Evolutionary conservation across 345 rosid species (phyloP).

Genomic region (Eucalyptus leucophloia): DNA sequence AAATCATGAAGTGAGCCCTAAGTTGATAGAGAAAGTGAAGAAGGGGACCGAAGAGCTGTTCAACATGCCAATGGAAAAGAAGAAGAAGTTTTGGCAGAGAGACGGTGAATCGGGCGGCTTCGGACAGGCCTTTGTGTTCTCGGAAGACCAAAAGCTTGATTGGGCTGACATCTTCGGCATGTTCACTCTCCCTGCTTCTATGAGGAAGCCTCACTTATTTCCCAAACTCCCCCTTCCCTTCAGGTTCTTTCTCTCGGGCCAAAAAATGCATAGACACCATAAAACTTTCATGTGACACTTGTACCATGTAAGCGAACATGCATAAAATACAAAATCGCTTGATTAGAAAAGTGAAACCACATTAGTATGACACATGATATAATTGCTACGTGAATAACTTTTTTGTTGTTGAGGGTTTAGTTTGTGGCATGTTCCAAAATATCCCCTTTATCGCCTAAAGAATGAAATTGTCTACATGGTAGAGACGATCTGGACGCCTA

Average conservation of each 20-base stretch:
- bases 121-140: background rate
- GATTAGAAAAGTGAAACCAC: background rate
- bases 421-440: background rate
- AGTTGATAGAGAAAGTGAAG: background rate
- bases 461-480: background rate
- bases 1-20: background rate
- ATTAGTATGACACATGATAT: background rate
- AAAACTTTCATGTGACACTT: too few species aligned
- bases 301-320: background rate
- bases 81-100: background rate
- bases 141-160: slow-evolving; percentile 2
- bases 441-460: background rate
- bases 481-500: slow-evolving; percentile 44
- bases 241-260: background rate
- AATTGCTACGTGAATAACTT: background rate
- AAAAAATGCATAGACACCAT: background rate
- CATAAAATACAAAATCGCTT: too few species aligned
- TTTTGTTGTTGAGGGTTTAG: background rate
- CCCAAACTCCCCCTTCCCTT: background rate
- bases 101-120: background rate
- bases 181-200: background rate
- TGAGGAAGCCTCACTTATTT: background rate
- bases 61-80: background rate
- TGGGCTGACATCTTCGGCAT: background rate
- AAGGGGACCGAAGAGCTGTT: background rate